phyloP scores from a whole-genome alignment of 331 rosid genomes.

The Rhamnella rubrinervis region DNA sequence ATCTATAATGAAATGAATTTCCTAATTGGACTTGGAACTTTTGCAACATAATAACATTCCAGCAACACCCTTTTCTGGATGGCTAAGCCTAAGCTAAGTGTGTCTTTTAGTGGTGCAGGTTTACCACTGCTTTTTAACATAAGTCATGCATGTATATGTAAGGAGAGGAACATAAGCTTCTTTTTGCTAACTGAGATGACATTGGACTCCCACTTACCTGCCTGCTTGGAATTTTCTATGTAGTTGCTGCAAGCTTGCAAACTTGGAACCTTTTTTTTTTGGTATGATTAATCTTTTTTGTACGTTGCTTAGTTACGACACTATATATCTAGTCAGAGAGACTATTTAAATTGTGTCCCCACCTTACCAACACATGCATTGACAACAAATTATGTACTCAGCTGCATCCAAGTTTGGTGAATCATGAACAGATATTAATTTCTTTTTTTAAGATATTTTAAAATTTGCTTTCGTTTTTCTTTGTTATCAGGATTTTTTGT shows the following conservation, averaged over 20 bases:
- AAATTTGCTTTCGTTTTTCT: too few species aligned
- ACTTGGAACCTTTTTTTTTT: conserved; percentile 4
- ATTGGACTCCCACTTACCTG: conserved; percentile 16
- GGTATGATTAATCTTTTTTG: not conserved
- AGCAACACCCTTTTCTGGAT: not conserved
- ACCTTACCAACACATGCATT: conserved; percentile 1
- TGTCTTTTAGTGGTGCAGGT: conserved; percentile 8
- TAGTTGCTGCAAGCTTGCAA: conserved; percentile 42
- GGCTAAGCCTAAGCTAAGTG: not conserved
- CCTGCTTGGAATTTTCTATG: conserved; percentile 13
- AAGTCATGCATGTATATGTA: not conserved
- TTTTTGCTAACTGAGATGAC: conserved; percentile 4
- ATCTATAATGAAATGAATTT: too few species aligned
- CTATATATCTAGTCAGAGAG: not conserved
- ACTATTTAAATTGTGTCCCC: not conserved
- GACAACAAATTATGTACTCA: not conserved
- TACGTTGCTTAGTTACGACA: not conserved
- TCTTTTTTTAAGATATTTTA: too few species aligned
- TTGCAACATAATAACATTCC: not conserved
- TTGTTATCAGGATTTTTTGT: not conserved
- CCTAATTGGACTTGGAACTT: too few species aligned
- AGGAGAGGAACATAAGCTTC: conserved; percentile 1
- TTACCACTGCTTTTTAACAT: not conserved
- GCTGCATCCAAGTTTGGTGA: not conserved
- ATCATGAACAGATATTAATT: not conserved